Evolutionary conservation across 2,329 filamentous ascomycete species (phyloP).

Genomic region (Tolypocladium cylindrosporum): DNA sequence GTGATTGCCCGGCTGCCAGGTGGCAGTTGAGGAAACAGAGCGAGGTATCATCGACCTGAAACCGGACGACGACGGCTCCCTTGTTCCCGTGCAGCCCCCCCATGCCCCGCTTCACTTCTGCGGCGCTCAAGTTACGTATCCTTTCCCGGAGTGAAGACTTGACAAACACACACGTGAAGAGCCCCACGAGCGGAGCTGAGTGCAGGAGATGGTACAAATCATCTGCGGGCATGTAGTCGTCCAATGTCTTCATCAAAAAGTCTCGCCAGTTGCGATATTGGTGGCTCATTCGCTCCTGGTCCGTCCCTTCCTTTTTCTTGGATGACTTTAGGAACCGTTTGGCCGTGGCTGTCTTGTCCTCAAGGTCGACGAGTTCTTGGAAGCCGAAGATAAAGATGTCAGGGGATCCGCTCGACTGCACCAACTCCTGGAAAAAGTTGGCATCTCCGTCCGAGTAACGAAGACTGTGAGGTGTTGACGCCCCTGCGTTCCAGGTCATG

Average conservation of each 20-base stretch:
- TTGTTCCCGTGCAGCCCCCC: conserved; percentile 94
- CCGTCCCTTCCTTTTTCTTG: conserved; percentile 73
- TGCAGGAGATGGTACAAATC: conserved; percentile 80
- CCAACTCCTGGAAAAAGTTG: conserved; percentile 69
- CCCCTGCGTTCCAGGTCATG: conserved; percentile 95
- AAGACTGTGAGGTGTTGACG: conserved; percentile 80
- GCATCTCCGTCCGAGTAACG: conserved; percentile 60
- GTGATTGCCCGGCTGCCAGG: conserved; percentile 84
- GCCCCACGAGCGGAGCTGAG: conserved; percentile 75
- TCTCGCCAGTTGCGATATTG: conserved; percentile 97
- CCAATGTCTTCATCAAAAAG: conserved; percentile 70
- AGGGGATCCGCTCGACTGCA: conserved; percentile 66
- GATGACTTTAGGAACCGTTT: conserved; percentile 78
- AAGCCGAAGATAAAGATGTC: conserved; percentile 95
- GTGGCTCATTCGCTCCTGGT: conserved; percentile 88
- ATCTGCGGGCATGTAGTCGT: conserved; percentile 69
- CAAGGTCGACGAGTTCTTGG: conserved; percentile 94
- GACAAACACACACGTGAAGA: conserved; percentile 95
- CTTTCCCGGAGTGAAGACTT: conserved; percentile 67
- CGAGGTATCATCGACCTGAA: conserved; percentile 86
- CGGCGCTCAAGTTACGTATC: conserved; percentile 66
- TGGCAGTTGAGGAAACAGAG: conserved; percentile 97
- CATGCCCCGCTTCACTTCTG: conserved; percentile 93
- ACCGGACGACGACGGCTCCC: conserved; percentile 84
- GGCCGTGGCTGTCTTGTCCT: conserved; percentile 96